phyloP scores from a whole-genome alignment of 2,329 filamentous ascomycete genomes.

The Pestalotiopsis sp. region DNA sequence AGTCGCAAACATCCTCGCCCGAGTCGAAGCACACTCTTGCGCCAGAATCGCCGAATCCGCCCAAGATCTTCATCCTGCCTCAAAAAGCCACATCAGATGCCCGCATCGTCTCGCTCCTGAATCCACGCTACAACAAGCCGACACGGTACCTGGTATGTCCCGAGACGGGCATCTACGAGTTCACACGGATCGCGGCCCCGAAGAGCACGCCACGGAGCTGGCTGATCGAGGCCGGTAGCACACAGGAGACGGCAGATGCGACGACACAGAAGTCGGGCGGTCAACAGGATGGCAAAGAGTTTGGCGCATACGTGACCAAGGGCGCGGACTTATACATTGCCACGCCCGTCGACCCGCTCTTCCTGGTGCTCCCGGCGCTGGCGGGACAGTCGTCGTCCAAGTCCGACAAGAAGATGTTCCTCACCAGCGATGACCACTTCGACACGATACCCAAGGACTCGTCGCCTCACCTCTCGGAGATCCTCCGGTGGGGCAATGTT shows the following conservation, averaged over 20 bases:
- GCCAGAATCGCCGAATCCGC: slow-evolving; percentile 43
- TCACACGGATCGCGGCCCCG: slow-evolving; percentile 59
- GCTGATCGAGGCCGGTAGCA: slow-evolving; percentile 50
- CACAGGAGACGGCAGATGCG: slow-evolving; percentile 15
- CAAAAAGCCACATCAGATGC: slow-evolving; percentile 54
- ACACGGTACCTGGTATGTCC: slow-evolving; percentile 66
- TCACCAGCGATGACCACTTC: slow-evolving; percentile 72
- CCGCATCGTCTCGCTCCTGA: slow-evolving; percentile 60
- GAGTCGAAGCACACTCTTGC: slow-evolving; percentile 45
- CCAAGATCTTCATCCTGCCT: slow-evolving; percentile 64
- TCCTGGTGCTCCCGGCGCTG: slow-evolving; percentile 78
- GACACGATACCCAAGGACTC: slow-evolving; percentile 60
- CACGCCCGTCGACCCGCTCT: slow-evolving; percentile 82
- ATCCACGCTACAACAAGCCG: slow-evolving; percentile 58
- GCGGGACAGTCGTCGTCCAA: slow-evolving; percentile 44
- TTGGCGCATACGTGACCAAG: slow-evolving; percentile 55
- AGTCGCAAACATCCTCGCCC: slow-evolving; percentile 24
- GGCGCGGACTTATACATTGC: slow-evolving; percentile 79
- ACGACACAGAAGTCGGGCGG: slow-evolving; percentile 15
- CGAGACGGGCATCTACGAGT: slow-evolving; percentile 65
- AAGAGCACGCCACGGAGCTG: slow-evolving; percentile 61
- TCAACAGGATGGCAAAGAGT: slow-evolving; percentile 20
- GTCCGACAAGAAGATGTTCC: slow-evolving; percentile 63
- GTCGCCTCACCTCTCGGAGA: slow-evolving; percentile 59
- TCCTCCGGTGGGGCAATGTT: slow-evolving; percentile 53